phyloP scores from a whole-genome alignment of 2,329 filamentous ascomycete species.

The Venturiaceae sp. region DNA sequence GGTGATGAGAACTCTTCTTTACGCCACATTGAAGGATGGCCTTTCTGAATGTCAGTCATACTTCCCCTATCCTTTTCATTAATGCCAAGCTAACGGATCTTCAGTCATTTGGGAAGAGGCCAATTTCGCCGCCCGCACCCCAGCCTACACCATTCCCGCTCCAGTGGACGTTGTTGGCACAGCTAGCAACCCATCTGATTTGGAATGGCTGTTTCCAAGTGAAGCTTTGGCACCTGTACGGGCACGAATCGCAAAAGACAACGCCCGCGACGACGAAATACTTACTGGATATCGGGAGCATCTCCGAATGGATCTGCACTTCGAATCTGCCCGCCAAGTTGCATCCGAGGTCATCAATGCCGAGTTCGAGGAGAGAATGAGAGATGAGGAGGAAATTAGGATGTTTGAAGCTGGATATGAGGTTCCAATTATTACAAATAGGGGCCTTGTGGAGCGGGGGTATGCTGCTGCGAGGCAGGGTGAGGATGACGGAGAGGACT shows the following conservation, averaged over 20 bases:
- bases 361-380: neutral
- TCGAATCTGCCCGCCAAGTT: constrained; percentile 12
- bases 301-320: constrained; percentile 63
- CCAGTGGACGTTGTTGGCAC: constrained; percentile 44
- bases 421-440: neutral
- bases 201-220: constrained; percentile 45
- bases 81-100: neutral
- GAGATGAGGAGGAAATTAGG: neutral
- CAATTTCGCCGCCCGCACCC: neutral
- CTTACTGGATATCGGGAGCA: constrained; percentile 58
- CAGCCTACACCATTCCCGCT: constrained; percentile 1
- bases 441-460: neutral
- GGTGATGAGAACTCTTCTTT: constrained; percentile 56
- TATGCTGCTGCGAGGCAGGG: neutral
- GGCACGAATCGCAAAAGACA: constrained; percentile 51
- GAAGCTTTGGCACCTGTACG: constrained; percentile 48
- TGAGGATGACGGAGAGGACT: neutral
- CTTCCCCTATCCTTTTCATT: neutral
- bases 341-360: neutral
- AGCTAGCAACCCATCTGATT: constrained; percentile 42
- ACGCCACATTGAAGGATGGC: constrained; percentile 54
- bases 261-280: constrained; percentile 60
- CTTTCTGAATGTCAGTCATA: constrained; percentile 2
- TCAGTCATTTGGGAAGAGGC: constrained; percentile 5
- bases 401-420: neutral